Evolutionary conservation across 2,329 filamentous ascomycete genomes (phyloP).

Genomic region (Paradendryphiella salina): DNA sequence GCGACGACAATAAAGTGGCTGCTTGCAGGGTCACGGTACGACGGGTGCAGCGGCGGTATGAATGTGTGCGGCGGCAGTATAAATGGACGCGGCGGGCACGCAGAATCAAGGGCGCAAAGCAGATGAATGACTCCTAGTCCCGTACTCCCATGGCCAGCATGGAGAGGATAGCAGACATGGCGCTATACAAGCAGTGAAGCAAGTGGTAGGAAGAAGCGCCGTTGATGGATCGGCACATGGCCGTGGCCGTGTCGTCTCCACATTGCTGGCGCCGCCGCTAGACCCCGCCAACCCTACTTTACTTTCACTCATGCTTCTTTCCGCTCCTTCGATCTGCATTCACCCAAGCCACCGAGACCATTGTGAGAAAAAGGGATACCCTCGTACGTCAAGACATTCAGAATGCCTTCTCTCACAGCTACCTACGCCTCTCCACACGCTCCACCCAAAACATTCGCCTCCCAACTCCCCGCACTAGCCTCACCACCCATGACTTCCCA

Average conservation of each 20-base stretch:
- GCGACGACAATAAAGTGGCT: slow-evolving; percentile 12
- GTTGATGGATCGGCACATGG: slow-evolving; percentile 4
- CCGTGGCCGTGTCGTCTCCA: slow-evolving; percentile 9
- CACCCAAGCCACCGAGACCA: neutral
- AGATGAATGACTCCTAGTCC: neutral
- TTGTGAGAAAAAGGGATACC: too few species aligned
- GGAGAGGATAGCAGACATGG: slow-evolving; percentile 10
- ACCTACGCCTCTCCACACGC: slow-evolving; percentile 58
- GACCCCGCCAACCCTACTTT: slow-evolving; percentile 4
- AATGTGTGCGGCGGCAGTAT: neutral
- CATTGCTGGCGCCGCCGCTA: slow-evolving; percentile 6
- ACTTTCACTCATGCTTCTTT: neutral
- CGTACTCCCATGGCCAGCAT: slow-evolving; percentile 31
- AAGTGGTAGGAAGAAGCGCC: slow-evolving; percentile 1
- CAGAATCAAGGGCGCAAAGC: neutral
- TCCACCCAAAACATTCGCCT: slow-evolving; percentile 35
- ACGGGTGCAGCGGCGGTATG: neutral
- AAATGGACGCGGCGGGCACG: neutral
- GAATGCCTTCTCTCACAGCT: slow-evolving; percentile 50
- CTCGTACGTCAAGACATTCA: too few species aligned
- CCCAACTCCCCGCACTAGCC: slow-evolving; percentile 27
- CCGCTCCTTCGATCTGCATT: neutral
- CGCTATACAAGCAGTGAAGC: slow-evolving; percentile 2
- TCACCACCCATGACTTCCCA: slow-evolving; percentile 45
- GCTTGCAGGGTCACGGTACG: slow-evolving; percentile 10